Base-by-base conservation (phyloP, 148 eudicot species). In the Talinum fruticosum region DNA sequence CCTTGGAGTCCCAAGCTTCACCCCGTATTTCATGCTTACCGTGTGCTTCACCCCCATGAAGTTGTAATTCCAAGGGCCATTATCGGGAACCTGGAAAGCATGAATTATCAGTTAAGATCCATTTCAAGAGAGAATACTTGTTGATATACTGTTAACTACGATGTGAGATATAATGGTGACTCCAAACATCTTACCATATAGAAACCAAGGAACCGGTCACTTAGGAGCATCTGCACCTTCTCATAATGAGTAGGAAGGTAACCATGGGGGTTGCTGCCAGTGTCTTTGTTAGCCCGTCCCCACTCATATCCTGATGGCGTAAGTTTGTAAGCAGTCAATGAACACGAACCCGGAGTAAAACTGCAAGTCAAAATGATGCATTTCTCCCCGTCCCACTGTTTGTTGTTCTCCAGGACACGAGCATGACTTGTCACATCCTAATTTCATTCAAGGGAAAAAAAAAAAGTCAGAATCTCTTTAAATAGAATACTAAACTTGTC, bases 161-260 rank as follows among this genome's bases (percentile, higher is more conserved):
- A n/a, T n/a, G n/a, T n/a, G n/a, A n/a, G n/a, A n/a, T n/a, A n/a
- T n/a, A n/a, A n/a, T n/a, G n/a, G n/a, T n/a, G n/a, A n/a, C n/a
- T n/a, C n/a, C 6, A 49, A 8, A 8, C 5, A 69, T 28, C 47
- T 86, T 86, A 96, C 99, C 99, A 96, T 96, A 88, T 96, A 96
- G 86, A 96, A 96, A 33, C 99, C 98, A 21, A 93, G 92, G 88
- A 93, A 96, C 26, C 99, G 97, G 71, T 96, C 99, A 89, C 99
- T 96, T 77, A 96, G 85, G 57, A 96, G 98, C 99, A 96, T 96
- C 83, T 96, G 99, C 75, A 96, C 99, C 66, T 96, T 96, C 89
- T 96, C 99, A 24, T 93, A 96, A 75, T 90, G 91, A 8, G 99
- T 96, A 19, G 99, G 99, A 53, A 96, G 87, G 73, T 96, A 96